A percentile compares a stretch with the other conserved stretches of the same genome.
phyloP scores from a whole-genome alignment of 129 eudicot species.

The Oenanthe sinensis region DNA sequence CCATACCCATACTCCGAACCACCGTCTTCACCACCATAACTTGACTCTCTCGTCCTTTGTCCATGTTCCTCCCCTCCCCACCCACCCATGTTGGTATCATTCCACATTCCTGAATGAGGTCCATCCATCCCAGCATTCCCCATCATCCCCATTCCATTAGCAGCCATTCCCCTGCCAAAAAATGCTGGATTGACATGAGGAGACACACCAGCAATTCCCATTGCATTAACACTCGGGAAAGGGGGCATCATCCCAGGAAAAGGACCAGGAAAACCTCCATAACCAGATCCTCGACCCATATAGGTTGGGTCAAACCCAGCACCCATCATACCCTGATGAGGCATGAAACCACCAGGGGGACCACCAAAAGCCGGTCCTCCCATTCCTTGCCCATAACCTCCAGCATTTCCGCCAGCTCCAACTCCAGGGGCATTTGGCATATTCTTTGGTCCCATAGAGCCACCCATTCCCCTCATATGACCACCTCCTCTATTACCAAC shows the following conservation, averaged over 20 bases:
- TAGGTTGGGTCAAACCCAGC: slow-evolving; percentile 78
- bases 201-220: slow-evolving; percentile 93
- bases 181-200: slow-evolving; percentile 97
- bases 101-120: slow-evolving; percentile 80
- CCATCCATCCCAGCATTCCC: slow-evolving; percentile 72
- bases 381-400: slow-evolving; percentile 58
- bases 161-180: slow-evolving; percentile 72
- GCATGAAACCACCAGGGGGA: slow-evolving; percentile 86
- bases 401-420: slow-evolving; percentile 47
- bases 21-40: slow-evolving; percentile 90
- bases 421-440: slow-evolving; percentile 46
- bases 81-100: slow-evolving; percentile 63
- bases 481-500: slow-evolving; percentile 46
- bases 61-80: slow-evolving; percentile 88
- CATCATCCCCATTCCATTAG: slow-evolving; percentile 80
- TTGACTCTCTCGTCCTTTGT: slow-evolving; percentile 69
- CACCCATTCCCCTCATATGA: slow-evolving; percentile 69
- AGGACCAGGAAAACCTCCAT: slow-evolving; percentile 88
- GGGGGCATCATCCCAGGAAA: slow-evolving; percentile 91
- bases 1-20: slow-evolving; percentile 88
- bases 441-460: slow-evolving; percentile 56
- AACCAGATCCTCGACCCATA: slow-evolving; percentile 91
- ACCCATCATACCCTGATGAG: slow-evolving; percentile 92
- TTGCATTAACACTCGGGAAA: slow-evolving; percentile 69
- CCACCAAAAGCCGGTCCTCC: slow-evolving; percentile 73